Evolutionary conservation across 2,329 filamentous ascomycete genomes (phyloP), one percentile per base, ranked within the genome.

Genomic region (Leptosphaerulina australis): DNA sequence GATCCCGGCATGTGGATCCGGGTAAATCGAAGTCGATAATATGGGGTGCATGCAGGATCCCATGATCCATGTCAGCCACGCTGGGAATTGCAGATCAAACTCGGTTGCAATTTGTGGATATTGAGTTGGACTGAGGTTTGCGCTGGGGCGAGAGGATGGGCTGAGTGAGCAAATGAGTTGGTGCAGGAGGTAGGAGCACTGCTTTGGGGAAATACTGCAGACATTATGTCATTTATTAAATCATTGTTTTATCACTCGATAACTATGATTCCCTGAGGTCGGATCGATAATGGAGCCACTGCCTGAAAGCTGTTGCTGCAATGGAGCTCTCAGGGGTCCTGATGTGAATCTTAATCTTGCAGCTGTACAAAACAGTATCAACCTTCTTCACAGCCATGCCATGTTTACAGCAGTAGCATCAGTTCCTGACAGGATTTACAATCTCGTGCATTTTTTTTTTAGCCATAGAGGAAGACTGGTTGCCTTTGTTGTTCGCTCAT

Each of bases 1-100:
- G 5, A 31, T 33, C 34, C 47, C 22, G 30, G 29, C 38, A 2
- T 43, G 40, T 50, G 35, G 47, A 25, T 30, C 48, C 48, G 48
- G 48, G 15, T 51, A 51, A 51, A 51, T 45, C 39, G 3, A 40
- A 29, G 20, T 51, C 30, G 37, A 45, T 45, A 49, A 20, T 41
- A 45, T 41, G 48, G 48, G 48, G 48, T 45, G 40, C 40, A 50
- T 51, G 31, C 35, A 30, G n/a, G 9, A 31, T 25, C 20, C 48
- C 43, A 30, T 45, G 41, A 26, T 12, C 36, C 48, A 4, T 26
- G 36, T 14, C 17, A 22, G 26, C 26, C 30, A 17, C 30, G 28
- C 30, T 20, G 14, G 40, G 38, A 28, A 35, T 28, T 29, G 34
- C 35, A 18, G 41, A 45, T n/a, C 30, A 51, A 45, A 41, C 39